Base-by-base conservation (phyloP, 106 monocot species). In the Apostasia shenzhenica region DNA sequence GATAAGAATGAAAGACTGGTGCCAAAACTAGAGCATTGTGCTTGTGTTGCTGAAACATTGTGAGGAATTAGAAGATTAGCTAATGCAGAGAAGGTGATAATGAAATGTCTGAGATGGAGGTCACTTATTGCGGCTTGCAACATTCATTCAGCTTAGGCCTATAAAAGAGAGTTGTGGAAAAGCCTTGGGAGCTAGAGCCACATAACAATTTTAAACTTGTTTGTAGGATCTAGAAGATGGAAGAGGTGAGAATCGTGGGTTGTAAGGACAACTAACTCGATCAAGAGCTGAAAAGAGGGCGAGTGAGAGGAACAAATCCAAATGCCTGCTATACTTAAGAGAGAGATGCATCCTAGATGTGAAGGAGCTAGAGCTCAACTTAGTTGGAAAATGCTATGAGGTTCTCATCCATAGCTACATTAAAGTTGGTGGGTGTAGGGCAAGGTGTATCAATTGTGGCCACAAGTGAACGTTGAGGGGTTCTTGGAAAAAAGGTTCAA, bases 171-270 rank as follows among this genome's bases (percentile, higher is more conserved):
- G 72, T 84, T 48, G 68, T 73, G 3, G 59, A 71, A n/a, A 91
- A 82, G 59, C 78, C 87, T 46, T 42, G 87, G 61, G 80, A 79
- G 63, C 13, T 84, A 67, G 91, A 91, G 61, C 84, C 84, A 13
- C 51, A 80, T 8, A 91, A 82, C 82, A 64, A 75, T 80, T 54
- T 84, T 87, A 10, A 91, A 91, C 56, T 65, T 91, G 37, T 84
- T 82, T 73, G 91, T 82, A 8, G 62, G 72, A 8, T 65, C 69
- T 1, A 75, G 79, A 14, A 84, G 70, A 54, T 91, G 91, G 87
- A 91, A 51, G 80, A 80, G 14, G 86, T 85, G 55, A 78, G 75
- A 61, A 82, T 75, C 51, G 14, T 91, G 48, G 87, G 91, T 26
- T 26, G 26, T 26, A 26, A 26, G 26, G 26, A 26, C 26, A 26